Evolutionary conservation across 2,329 filamentous ascomycete species (phyloP).

Genomic region (Monosporascus ibericus): DNA sequence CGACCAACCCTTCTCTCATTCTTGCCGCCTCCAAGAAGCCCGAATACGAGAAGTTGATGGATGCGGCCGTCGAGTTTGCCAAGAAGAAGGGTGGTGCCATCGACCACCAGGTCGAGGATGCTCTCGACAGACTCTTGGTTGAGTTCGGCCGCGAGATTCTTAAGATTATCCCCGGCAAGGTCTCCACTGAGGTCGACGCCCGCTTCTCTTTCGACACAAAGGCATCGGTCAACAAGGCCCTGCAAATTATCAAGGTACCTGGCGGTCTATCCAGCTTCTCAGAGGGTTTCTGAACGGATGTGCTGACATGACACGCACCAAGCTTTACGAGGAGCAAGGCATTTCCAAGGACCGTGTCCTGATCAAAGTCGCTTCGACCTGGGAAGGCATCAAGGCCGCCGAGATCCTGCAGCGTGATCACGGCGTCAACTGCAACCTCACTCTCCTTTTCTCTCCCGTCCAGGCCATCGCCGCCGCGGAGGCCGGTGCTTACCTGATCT

Average conservation of each 20-base stretch:
- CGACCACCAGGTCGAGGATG: constrained; percentile 80
- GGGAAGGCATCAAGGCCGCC: constrained; percentile 98
- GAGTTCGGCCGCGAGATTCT: constrained; percentile 98
- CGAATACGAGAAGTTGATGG: constrained; percentile 90
- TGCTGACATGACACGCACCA: constrained; percentile 7
- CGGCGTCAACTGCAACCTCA: constrained; percentile 97
- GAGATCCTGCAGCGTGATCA: constrained; percentile 94
- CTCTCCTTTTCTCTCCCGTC: constrained; percentile 92
- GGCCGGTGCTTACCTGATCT: constrained; percentile 95
- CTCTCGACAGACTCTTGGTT: constrained; percentile 89
- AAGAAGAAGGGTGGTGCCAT: constrained; percentile 66
- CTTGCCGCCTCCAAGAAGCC: constrained; percentile 97
- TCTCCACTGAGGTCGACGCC: constrained; percentile 97
- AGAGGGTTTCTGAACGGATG: not conserved
- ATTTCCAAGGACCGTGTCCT: constrained; percentile 90
- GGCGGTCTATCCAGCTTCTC: no score
- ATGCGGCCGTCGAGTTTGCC: constrained; percentile 76
- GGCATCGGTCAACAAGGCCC: constrained; percentile 88
- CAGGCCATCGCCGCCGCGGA: constrained; percentile 96
- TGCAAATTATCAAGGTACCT: constrained; percentile 84
- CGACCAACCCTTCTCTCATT: constrained; percentile 98
- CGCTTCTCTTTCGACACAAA: constrained; percentile 92
- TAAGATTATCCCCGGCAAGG: constrained; percentile 93
- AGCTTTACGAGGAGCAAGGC: constrained; percentile 92
- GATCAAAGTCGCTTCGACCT: constrained; percentile 99